Evolutionary conservation across 805 yeast species (phyloP).

Genomic region (Lipomyces japonicus): DNA sequence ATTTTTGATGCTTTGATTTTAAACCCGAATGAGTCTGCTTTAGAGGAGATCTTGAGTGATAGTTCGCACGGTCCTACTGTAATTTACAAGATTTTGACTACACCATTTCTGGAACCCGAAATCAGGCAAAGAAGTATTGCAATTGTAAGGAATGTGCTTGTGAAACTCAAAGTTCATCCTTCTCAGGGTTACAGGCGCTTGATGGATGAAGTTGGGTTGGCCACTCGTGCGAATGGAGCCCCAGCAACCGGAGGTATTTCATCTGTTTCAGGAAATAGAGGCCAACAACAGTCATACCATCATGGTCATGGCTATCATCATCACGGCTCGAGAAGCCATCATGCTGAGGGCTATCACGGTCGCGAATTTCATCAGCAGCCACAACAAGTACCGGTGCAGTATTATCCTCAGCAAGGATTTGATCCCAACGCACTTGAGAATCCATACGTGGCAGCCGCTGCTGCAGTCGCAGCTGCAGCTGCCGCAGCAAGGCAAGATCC

Average conservation of each 20-base stretch:
- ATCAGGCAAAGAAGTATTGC: constrained; percentile 55
- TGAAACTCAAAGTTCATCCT: constrained; percentile 51
- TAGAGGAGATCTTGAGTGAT: constrained; percentile 64
- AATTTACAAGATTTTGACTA: constrained; percentile 70
- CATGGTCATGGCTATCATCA: background rate
- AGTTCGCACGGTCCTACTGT: constrained; percentile 69
- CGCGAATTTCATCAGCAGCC: background rate
- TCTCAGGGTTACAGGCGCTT: constrained; percentile 77
- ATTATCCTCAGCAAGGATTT: background rate
- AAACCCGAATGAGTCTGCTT: constrained; percentile 29
- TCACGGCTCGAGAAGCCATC: background rate
- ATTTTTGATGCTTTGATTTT: constrained; percentile 69
- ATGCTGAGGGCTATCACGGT: background rate
- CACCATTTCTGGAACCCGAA: constrained; percentile 58
- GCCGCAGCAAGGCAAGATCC: background rate
- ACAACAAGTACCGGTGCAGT: background rate
- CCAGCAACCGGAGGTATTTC: background rate
- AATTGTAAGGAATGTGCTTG: constrained; percentile 60
- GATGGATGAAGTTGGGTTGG: constrained; percentile 85
- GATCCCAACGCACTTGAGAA: background rate
- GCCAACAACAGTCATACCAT: background rate
- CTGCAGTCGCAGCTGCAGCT: background rate
- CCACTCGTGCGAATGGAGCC: constrained; percentile 13
- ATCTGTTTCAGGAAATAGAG: background rate
- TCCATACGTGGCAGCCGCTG: background rate